phyloP scores from a whole-genome alignment of 805 yeast genomes.

The Barnettozyma siamensis region DNA sequence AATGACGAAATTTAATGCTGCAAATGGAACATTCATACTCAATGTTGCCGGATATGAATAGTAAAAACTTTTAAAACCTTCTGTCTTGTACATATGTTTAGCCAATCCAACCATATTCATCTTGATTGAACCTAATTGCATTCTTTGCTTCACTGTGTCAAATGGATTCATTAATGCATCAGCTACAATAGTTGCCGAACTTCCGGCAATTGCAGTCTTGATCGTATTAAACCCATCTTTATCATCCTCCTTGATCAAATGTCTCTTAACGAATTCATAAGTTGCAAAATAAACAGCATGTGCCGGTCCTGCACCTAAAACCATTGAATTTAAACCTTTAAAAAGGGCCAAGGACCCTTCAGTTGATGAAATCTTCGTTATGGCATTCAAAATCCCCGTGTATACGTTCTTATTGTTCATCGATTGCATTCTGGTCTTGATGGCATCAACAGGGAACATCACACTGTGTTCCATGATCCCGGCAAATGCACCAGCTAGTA shows the following conservation, averaged over 20 bases:
- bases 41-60: constrained; percentile 92
- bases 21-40: constrained; percentile 88
- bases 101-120: constrained; percentile 32
- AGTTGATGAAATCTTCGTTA: constrained; percentile 69
- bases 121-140: constrained; percentile 51
- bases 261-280: constrained; percentile 63
- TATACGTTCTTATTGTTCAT: constrained; percentile 17
- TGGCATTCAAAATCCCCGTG: constrained; percentile 54
- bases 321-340: constrained; percentile 90
- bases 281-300: constrained; percentile 96
- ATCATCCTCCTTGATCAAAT: constrained; percentile 30
- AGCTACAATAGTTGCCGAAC: constrained; percentile 85
- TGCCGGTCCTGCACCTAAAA: constrained; percentile 98
- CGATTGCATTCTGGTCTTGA: constrained; percentile 88
- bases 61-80: constrained; percentile 78
- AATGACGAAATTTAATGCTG: constrained; percentile 88
- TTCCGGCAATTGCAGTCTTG: constrained; percentile 83
- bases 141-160: constrained; percentile 90
- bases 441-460: constrained; percentile 95
- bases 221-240: constrained; percentile 55
- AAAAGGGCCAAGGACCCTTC: constrained; percentile 89
- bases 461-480: constrained; percentile 98
- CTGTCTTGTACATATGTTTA: constrained; percentile 45
- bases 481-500: constrained; percentile 96
- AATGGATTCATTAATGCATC: constrained; percentile 98